Evolutionary conservation across 352 stramenopile species (phyloP).

Genomic region (Globisporangium ultimum): DNA sequence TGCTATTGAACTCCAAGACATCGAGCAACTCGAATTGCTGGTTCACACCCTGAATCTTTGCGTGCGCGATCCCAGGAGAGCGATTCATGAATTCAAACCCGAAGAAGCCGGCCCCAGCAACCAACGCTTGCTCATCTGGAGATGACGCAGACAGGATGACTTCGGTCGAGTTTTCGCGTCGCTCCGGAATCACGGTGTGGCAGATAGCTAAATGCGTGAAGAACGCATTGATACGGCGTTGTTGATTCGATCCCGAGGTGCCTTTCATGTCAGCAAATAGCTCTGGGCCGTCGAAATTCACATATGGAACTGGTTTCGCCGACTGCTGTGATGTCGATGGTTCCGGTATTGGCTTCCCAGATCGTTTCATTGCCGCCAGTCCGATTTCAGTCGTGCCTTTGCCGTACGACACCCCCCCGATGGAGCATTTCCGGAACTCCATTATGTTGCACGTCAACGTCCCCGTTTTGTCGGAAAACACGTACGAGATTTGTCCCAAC

Average conservation of each 20-base stretch:
- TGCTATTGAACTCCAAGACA: slow-evolving; percentile 91
- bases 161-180: slow-evolving; percentile 62
- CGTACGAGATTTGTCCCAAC: slow-evolving; percentile 96
- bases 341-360: slow-evolving; percentile 53
- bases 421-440: slow-evolving; percentile 94
- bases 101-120: slow-evolving; percentile 67
- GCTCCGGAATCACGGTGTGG: slow-evolving; percentile 97
- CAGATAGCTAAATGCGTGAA: slow-evolving; percentile 87
- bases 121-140: slow-evolving; percentile 87
- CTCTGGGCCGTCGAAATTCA: slow-evolving; percentile 77
- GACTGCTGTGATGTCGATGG: slow-evolving; percentile 16
- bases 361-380: slow-evolving; percentile 53
- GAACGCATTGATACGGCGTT: slow-evolving; percentile 69
- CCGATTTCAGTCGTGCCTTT: slow-evolving; percentile 83
- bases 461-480: slow-evolving; percentile 99
- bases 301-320: slow-evolving; percentile 41
- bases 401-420: slow-evolving; percentile 89
- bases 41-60: slow-evolving; percentile 39
- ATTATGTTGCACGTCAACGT: slow-evolving; percentile 99
- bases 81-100: slow-evolving; percentile 78
- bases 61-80: slow-evolving; percentile 41
- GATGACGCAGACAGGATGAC: slow-evolving; percentile 72
- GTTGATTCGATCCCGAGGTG: slow-evolving; percentile 38
- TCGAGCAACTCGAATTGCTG: slow-evolving; percentile 81
- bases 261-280: slow-evolving; percentile 67